Conservation (phyloP, 2,329 filamentous ascomycete species). For the Rosellinia necatrix region DNA sequence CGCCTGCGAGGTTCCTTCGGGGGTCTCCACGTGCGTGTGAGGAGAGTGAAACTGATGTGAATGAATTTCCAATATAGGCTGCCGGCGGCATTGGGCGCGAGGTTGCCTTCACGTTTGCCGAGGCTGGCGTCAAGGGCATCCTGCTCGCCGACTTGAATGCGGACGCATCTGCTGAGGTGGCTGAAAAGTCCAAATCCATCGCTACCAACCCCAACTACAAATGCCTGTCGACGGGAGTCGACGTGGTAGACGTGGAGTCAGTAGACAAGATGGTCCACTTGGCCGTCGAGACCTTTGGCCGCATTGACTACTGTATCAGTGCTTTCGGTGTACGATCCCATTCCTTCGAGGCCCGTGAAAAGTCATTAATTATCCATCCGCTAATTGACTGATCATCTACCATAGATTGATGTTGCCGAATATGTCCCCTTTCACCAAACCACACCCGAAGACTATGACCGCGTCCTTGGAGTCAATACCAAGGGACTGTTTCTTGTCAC, state of each 20-base stretch:
- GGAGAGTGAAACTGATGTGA: neutral
- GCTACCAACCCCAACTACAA: conserved; percentile 18
- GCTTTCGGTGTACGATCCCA: conserved; percentile 22
- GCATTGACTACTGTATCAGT: conserved; percentile 33
- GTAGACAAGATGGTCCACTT: conserved; percentile 25
- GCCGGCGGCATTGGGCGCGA: conserved; percentile 31
- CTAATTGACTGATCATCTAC: neutral
- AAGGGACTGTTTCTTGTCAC: conserved; percentile 29
- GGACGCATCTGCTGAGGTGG: conserved; percentile 17
- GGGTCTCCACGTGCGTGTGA: no score
- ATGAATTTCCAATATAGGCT: conserved; percentile 15
- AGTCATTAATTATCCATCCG: no score
- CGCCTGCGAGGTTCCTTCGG: conserved; percentile 23
- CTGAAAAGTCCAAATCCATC: conserved; percentile 20
- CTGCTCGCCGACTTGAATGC: conserved; percentile 29
- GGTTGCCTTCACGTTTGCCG: conserved; percentile 28
- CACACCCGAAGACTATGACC: conserved; percentile 29
- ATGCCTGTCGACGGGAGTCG: neutral
- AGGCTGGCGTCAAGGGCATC: conserved; percentile 29
- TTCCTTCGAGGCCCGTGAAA: no score
- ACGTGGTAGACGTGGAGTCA: conserved; percentile 6
- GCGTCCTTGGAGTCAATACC: conserved; percentile 31
- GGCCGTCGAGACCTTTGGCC: conserved; percentile 19
- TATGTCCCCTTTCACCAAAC: conserved; percentile 34
- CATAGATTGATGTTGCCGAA: conserved; percentile 26